Base-by-base conservation (phyloP, 768 basidiomycete genomes). In the Botryobasidium botryosum region DNA sequence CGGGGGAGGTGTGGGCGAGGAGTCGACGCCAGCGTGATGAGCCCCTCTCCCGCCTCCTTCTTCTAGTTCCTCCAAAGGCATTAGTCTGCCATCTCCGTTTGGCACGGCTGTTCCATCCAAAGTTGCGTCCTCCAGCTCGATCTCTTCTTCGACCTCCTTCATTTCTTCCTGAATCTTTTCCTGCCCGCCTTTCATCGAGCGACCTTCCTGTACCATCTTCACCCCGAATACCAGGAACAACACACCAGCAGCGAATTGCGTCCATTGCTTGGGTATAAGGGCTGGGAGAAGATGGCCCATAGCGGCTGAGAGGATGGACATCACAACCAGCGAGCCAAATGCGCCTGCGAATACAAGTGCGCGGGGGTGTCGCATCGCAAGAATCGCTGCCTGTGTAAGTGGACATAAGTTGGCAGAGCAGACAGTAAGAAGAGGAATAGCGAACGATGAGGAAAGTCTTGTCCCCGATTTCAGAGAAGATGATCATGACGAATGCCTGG, bases 61-160 rank as follows among this genome's bases (percentile, higher is more conserved):
- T 57, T 94, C 90, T 50, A 91, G 58, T 21, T 71, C 73, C 53
- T 79, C 75, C 47, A 92, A 64, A 0, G 79, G 78, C 23, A 86
- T 75, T 0, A 60, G 58, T 2, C 65, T 58, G 3, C 64, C 64
- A 17, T 61, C 58, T 43, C 54, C 53, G 24, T 56, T 50, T 43
- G 46, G 43, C 15, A 50, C 47, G 6, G 58, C 68, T 5, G 64
- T 65, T 4, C 66, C 67, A 28, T 70, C 72, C 27, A 63, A 59
- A 17, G 57, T 67, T 2, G 68, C 59, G 20, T 47, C 72, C 27
- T 77, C 79, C 50, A 87, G 83, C 3, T 74, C 83, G 42, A 97
- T 81, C 62, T 99, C 92, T 58, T 91, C 87, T 62, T 81, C 79
- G n/a, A 85, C 82, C 64, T 99, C 91, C 44, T 74, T 72, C 80